Evolutionary conservation across 352 stramenopile species (phyloP), one percentile per base, ranked within the genome.

Genomic region (Globisporangium okanoganense): DNA sequence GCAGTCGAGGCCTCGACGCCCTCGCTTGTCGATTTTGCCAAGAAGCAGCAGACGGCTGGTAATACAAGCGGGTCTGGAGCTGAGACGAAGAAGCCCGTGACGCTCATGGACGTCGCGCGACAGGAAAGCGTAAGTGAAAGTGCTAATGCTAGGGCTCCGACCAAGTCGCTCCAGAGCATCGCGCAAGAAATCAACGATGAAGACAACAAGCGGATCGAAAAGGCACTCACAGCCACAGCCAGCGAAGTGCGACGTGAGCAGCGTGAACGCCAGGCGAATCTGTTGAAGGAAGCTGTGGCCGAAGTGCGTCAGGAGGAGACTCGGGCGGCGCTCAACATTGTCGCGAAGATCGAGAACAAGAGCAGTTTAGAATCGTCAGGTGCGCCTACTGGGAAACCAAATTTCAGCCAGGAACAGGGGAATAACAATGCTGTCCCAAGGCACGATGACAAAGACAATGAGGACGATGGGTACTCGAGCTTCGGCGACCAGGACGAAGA

Each of bases 401-500:
- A 24, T 22, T 36, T 33, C 25, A 57, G 43, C 31, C 43, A 29
- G n/a, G 59, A 62, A 55, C 35, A 38, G 7, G 35, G 14, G 35
- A 16, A n/a, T 7, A 3, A 33, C 29, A 33, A 6, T 33, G 29
- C 29, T 33, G 29, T 3, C 29, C 6, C 29, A 33, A 33, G 29
- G 29, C 27, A 41, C 18, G 49, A 51, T 10, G 10, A 16, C 9
- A 38, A 47, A 9, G 27, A 66, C 40, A 35, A 57, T 9, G 55
- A 73, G 12, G 62, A 73, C 10, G 68, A 76, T 45, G 76, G 72
- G 16, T 89, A 89, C 62, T 90, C 77, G 27, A 90, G 76, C 58
- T 88, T 89, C 67, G 73, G 76, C 67, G 73, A 82, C 4, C 68
- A 85, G 1, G 67, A 81, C 0, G 57, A 62, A n/a, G 55, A 45